Percentiles rank a stretch among this genome's conserved stretches.
Conservation (phyloP, 192 early-diverging fungal species). For the Podila epigama region DNA sequence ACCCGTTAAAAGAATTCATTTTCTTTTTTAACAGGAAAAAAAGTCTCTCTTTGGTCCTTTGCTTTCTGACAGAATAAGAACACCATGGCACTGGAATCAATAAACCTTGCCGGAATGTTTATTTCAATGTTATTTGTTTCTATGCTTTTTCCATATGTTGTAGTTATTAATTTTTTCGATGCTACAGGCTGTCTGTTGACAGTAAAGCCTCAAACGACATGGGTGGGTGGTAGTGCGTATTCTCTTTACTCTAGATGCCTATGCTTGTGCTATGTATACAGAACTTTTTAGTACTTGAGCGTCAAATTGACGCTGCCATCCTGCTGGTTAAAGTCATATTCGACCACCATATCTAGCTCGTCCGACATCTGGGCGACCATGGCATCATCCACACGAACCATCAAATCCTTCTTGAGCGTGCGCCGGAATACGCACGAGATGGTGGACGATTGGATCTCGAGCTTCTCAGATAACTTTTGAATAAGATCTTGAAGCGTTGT, state of each 20-base stretch:
- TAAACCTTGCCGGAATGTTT: not conserved
- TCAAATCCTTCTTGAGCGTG: constrained; percentile 58
- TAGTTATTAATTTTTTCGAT: not conserved
- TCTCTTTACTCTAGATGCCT: no score
- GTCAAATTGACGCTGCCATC: constrained; percentile 54
- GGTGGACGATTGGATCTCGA: constrained; percentile 50
- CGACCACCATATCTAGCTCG: constrained; percentile 70
- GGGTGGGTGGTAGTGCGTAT: no score
- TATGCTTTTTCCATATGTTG: not conserved
- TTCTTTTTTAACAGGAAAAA: not conserved
- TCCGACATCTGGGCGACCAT: constrained; percentile 68
- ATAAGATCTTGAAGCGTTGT: constrained; percentile 58
- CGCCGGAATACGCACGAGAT: constrained; percentile 53
- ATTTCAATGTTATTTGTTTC: not conserved
- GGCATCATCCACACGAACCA: constrained; percentile 64
- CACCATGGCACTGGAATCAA: not conserved
- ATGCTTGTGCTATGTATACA: no score
- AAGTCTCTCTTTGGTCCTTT: not conserved
- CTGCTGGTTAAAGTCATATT: constrained; percentile 41
- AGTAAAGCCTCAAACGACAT: not conserved
- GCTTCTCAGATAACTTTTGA: constrained; percentile 58
- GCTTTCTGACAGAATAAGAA: not conserved
- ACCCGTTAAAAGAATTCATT: not conserved
- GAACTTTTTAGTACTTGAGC: constrained; percentile 55
- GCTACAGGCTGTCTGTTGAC: not conserved